phyloP scores from a whole-genome alignment of 345 rosid genomes.

The Nephelium lappaceum region DNA sequence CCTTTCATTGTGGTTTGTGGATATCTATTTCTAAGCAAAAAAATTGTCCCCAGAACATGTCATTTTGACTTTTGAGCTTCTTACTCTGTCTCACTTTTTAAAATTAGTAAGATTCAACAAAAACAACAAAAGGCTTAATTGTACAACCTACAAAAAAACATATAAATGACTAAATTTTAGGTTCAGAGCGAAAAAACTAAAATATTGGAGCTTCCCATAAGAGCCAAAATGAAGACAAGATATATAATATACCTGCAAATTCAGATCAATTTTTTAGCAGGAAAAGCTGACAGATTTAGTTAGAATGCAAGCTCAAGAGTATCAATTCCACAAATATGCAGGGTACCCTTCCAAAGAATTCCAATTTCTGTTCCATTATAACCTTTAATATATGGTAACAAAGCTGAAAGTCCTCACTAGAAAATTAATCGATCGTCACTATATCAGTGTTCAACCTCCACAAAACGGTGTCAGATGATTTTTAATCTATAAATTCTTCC shows the following conservation, averaged over 20 bases:
- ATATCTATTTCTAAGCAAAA: neutral
- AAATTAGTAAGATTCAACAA: slow-evolving; percentile 11
- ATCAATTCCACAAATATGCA: slow-evolving; percentile 12
- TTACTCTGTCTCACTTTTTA: slow-evolving; percentile 1
- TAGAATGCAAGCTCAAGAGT: slow-evolving; percentile 19
- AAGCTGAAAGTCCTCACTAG: slow-evolving; percentile 14
- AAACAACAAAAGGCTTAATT: neutral
- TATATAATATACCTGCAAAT: slow-evolving; percentile 23
- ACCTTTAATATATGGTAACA: slow-evolving; percentile 18
- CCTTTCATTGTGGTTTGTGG: neutral
- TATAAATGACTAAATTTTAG: neutral
- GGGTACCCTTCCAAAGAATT: slow-evolving; percentile 26
- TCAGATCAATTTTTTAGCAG: neutral
- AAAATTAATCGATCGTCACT: slow-evolving; percentile 27
- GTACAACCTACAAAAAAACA: slow-evolving; percentile 2
- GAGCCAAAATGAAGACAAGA: slow-evolving; percentile 8
- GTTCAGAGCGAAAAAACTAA: neutral
- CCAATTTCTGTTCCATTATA: slow-evolving; percentile 26
- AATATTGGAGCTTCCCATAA: neutral
- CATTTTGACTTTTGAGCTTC: neutral
- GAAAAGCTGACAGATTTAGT: slow-evolving; percentile 9
- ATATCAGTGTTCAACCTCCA: slow-evolving; percentile 33
- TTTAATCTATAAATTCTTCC: slow-evolving; percentile 27
- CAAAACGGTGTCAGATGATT: slow-evolving; percentile 44
- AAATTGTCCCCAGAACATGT: neutral